phyloP scores from a whole-genome alignment of 176 grass and related monocot genomes.

The maize (Zea mays) region Zm-B73-REFERENCE-NAM-5.0 NC_050096.1:196104001-196104500 shows the following conservation, averaged over 20 bases:
- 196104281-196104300: conserved; percentile 93
- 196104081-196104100: too few relatives aligned
- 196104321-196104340: conserved; percentile 86
- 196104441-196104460: conserved; percentile 85
- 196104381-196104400: conserved; percentile 65
- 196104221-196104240: conserved; percentile 18
- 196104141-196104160: not conserved
- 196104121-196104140: conserved; percentile 32
- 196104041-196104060: too few relatives aligned
- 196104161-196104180: not conserved
- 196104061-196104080: too few relatives aligned
- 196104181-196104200: not conserved
- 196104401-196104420: conserved; percentile 51
- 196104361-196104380: conserved; percentile 73
- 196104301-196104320: conserved; percentile 97
- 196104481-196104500: conserved; percentile 70
- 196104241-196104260: not conserved
- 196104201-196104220: conserved; percentile 17
- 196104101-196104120: too few relatives aligned
- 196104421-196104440: conserved; percentile 62
- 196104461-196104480: conserved; percentile 89
- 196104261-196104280: conserved; percentile 72
- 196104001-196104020: too few relatives aligned
- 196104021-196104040: too few relatives aligned
- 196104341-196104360: conserved; percentile 67